These are phyloP conservation scores for Mitragyna speciosa DNA, from an alignment of 257 asterid species.

Conservation along the genomic window DNA sequence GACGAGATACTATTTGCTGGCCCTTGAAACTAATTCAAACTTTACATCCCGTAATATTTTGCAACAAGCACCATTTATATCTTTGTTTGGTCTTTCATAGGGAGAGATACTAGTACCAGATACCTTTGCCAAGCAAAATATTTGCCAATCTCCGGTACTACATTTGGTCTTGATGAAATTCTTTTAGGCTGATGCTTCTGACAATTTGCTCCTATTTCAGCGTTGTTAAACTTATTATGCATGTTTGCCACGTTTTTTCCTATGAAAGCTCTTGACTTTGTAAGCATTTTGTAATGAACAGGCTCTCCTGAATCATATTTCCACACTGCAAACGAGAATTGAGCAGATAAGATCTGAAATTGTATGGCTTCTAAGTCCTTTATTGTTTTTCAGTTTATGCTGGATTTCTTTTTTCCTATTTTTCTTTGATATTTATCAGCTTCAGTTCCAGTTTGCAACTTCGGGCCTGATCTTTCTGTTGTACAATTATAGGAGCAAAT, in stretches of 20 bases:
- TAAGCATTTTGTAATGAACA: slow-evolving; percentile 24
- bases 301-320: slow-evolving; percentile 74
- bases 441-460: background rate
- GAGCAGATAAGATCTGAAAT: slow-evolving; percentile 61
- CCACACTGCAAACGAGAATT: slow-evolving; percentile 57
- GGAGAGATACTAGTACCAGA: background rate
- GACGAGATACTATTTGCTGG: too few relatives aligned
- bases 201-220: background rate
- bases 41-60: background rate
- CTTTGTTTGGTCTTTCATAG: background rate
- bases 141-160: background rate
- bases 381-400: slow-evolving; percentile 10
- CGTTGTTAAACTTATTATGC: background rate
- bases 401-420: background rate
- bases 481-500: slow-evolving; percentile 57
- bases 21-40: too few relatives aligned
- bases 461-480: background rate
- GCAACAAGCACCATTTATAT: background rate
- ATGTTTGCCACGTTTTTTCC: background rate
- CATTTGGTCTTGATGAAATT: background rate
- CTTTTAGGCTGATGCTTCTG: background rate
- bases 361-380: slow-evolving; percentile 42
- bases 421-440: background rate
- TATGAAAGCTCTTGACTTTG: slow-evolving; percentile 8
- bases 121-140: background rate